Evolutionary conservation across 139 green algal genomes (phyloP).

Genomic region (Chlorella vulgaris): DNA sequence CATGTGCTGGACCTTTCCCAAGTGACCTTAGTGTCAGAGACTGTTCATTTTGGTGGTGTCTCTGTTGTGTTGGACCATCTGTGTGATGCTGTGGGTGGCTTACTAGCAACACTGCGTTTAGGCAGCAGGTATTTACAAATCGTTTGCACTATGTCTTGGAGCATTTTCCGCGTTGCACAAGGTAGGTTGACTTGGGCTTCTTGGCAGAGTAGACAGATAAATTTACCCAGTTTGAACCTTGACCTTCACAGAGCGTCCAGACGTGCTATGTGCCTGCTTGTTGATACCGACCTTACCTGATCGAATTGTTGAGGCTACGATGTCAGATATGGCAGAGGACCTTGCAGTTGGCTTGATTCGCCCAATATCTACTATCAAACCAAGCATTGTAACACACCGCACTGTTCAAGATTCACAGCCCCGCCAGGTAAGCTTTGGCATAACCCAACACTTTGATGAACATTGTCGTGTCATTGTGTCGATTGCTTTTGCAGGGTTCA

Average conservation of each 20-base stretch:
- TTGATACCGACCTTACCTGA: no score
- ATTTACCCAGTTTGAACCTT: not conserved
- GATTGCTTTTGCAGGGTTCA: not conserved
- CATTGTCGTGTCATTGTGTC: not conserved
- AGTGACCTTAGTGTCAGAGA: not conserved
- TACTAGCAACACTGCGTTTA: slow-evolving; percentile 52
- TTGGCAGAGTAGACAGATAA: no score
- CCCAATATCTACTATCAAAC: no score
- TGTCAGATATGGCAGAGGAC: no score
- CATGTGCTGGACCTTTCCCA: not conserved
- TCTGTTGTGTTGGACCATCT: not conserved
- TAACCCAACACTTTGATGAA: no score
- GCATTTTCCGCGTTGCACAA: slow-evolving; percentile 41
- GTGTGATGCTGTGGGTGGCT: slow-evolving; percentile 54
- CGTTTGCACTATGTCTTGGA: slow-evolving; percentile 85
- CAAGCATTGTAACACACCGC: no score
- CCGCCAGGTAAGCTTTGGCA: no score
- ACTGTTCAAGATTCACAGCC: no score
- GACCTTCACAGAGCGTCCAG: no score
- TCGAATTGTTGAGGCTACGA: no score
- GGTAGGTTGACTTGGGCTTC: slow-evolving; percentile 4
- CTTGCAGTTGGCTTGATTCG: no score
- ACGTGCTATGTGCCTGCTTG: no score
- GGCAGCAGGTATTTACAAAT: slow-evolving; percentile 73
- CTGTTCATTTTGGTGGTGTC: not conserved